phyloP scores from a whole-genome alignment of 352 stramenopile species.

The Phytophthora uliginosa region DNA sequence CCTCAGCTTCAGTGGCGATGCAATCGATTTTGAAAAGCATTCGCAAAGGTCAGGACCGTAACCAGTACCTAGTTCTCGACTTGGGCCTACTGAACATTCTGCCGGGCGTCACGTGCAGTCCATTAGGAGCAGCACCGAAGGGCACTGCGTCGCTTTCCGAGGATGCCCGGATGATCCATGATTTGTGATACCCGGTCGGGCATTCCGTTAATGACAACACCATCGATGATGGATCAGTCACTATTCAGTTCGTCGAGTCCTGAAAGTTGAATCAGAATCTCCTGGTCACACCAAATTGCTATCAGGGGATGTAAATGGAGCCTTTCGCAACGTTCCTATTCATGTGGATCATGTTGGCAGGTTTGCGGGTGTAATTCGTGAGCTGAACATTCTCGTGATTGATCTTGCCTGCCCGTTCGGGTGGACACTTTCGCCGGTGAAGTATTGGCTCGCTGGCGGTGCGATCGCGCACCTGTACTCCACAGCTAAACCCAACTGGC shows the following conservation, averaged over 20 bases:
- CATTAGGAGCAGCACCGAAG: not conserved
- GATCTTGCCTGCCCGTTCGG: slow-evolving; percentile 22
- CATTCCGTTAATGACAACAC: slow-evolving; percentile 19
- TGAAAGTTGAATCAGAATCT: slow-evolving; percentile 20
- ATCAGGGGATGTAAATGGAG: slow-evolving; percentile 19
- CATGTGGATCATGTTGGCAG: slow-evolving; percentile 19
- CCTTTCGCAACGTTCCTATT: slow-evolving; percentile 12
- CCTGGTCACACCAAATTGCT: slow-evolving; percentile 18
- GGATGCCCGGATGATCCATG: not conserved
- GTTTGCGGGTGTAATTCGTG: slow-evolving; percentile 14
- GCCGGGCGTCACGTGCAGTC: not conserved
- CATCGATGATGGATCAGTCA: slow-evolving; percentile 3
- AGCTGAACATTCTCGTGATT: slow-evolving; percentile 14
- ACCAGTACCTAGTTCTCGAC: not conserved
- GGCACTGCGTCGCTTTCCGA: not conserved
- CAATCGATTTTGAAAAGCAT: not conserved
- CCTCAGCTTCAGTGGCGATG: not conserved
- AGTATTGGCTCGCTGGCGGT: slow-evolving; percentile 9
- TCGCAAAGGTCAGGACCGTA: not conserved
- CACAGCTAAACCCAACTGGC: too few relatives aligned
- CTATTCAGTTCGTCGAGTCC: slow-evolving; percentile 16
- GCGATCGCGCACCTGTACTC: too few relatives aligned
- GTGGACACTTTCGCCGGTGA: slow-evolving; percentile 13
- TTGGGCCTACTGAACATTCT: not conserved
- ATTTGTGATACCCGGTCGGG: not conserved